These are phyloP conservation scores for Monosporozyma servazzii DNA, from an alignment of 805 yeast genomes.

Conservation along the genomic window DNA sequence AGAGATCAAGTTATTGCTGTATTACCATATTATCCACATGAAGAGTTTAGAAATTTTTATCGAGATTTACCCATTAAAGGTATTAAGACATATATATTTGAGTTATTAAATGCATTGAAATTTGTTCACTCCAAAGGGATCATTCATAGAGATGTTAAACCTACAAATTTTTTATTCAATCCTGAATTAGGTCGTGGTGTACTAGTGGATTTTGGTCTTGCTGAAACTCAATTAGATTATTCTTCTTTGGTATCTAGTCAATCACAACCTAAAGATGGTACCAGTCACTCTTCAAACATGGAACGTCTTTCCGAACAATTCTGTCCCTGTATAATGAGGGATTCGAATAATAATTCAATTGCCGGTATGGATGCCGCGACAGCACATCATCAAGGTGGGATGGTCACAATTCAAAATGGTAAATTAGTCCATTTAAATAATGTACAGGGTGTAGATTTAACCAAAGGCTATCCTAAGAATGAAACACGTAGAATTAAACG, in stretches of 20 bases:
- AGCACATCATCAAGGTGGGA: slow-evolving; percentile 8
- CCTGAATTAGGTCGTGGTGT: slow-evolving; percentile 72
- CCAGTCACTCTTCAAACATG: background rate
- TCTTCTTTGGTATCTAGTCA: background rate
- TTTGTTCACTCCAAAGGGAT: slow-evolving; percentile 67
- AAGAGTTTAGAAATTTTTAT: slow-evolving; percentile 82
- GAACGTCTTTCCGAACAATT: slow-evolving; percentile 17
- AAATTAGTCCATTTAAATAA: slow-evolving; percentile 26
- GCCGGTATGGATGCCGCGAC: background rate
- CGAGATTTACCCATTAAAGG: slow-evolving; percentile 72
- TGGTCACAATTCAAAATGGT: slow-evolving; percentile 27
- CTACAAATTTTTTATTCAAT: slow-evolving; percentile 60
- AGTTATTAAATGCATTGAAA: slow-evolving; percentile 59
- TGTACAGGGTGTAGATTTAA: slow-evolving; percentile 31
- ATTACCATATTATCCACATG: slow-evolving; percentile 81
- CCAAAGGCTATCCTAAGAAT: slow-evolving; percentile 72
- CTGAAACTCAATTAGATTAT: slow-evolving; percentile 46
- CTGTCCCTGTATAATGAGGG: slow-evolving; percentile 52
- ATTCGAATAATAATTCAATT: slow-evolving; percentile 1
- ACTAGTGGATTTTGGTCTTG: slow-evolving; percentile 85
- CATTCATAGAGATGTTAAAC: slow-evolving; percentile 89
- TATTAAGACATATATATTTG: slow-evolving; percentile 70
- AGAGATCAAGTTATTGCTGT: slow-evolving; percentile 93
- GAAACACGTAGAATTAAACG: slow-evolving; percentile 83
- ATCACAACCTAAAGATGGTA: background rate